These are phyloP conservation scores for Suhomyces bokatorum DNA, from an alignment of 1,139 yeast genomes.

Conservation along the genomic window DNA sequence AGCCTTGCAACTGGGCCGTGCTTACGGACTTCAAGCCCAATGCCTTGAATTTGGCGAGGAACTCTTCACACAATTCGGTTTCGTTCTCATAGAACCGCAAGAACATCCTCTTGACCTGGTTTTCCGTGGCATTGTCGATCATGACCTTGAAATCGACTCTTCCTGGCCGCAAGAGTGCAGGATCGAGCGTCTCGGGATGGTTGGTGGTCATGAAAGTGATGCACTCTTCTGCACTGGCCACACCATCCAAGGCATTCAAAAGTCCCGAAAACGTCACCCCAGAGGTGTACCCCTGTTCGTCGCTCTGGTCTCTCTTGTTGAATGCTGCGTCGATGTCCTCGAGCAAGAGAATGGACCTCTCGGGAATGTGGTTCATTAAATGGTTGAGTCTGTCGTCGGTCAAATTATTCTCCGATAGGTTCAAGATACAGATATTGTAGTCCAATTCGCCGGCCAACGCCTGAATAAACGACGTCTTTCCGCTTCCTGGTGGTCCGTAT, in stretches of 20 bases:
- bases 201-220: conserved; percentile 97
- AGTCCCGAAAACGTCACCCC: conserved; percentile 96
- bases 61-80: conserved; percentile 57
- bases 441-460: conserved; percentile 96
- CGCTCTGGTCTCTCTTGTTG: conserved; percentile 72
- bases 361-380: conserved; percentile 94
- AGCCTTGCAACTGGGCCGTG: conserved; percentile 94
- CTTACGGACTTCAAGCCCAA: conserved; percentile 62
- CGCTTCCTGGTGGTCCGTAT: conserved; percentile 98
- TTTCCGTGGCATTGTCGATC: conserved; percentile 80
- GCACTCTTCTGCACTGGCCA: conserved; percentile 97
- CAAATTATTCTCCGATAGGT: conserved; percentile 83
- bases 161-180: conserved; percentile 88
- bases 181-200: conserved; percentile 90
- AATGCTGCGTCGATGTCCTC: conserved; percentile 98
- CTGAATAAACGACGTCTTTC: conserved; percentile 93
- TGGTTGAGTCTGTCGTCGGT: conserved; percentile 95
- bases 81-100: conserved; percentile 79
- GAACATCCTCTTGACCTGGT: conserved; percentile 83
- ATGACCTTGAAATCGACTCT: conserved; percentile 83
- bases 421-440: conserved; percentile 90
- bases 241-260: conserved; percentile 93
- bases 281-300: conserved; percentile 71
- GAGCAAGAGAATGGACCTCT: conserved; percentile 74
- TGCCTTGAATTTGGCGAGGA: conserved; percentile 52